These are phyloP conservation scores for Diplocarpon rosae DNA, from an alignment of 2,329 filamentous ascomycete genomes.

Conservation along the genomic window DNA sequence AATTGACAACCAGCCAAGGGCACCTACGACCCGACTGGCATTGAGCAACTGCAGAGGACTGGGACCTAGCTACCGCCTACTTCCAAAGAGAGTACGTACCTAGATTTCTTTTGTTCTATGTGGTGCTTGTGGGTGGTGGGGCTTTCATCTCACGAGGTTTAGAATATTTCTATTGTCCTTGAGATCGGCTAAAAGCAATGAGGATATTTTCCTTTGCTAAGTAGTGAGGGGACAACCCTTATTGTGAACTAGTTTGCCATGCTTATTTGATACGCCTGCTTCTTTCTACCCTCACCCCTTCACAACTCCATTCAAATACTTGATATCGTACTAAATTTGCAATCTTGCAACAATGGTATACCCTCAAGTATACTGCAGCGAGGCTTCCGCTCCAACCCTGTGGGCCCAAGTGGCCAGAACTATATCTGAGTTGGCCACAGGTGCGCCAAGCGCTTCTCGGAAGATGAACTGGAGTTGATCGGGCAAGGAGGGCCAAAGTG, in stretches of 20 bases:
- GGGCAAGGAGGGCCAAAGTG: background rate
- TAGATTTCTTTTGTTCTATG: constrained; percentile 3
- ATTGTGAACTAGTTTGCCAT: too few species aligned
- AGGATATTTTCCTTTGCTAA: too few species aligned
- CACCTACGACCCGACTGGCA: constrained; percentile 73
- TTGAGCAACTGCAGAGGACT: constrained; percentile 92
- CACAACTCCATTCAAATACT: too few species aligned
- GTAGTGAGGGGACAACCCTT: too few species aligned
- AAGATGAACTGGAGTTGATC: background rate
- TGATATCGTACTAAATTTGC: too few species aligned
- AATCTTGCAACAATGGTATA: background rate
- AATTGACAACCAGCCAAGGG: constrained; percentile 66
- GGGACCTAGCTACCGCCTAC: constrained; percentile 85
- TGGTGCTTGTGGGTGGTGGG: too few species aligned
- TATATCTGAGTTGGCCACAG: background rate
- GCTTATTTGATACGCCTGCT: too few species aligned
- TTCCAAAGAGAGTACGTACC: constrained; percentile 62
- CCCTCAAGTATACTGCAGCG: background rate
- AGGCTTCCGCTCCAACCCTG: background rate
- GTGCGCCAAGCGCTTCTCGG: background rate
- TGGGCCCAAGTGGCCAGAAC: background rate
- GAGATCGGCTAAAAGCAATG: too few species aligned
- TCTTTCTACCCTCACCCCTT: too few species aligned
- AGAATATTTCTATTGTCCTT: background rate
- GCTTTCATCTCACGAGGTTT: background rate